phyloP scores from a whole-genome alignment of 768 basidiomycete species.

The Hydnomerulius pinastri region DNA sequence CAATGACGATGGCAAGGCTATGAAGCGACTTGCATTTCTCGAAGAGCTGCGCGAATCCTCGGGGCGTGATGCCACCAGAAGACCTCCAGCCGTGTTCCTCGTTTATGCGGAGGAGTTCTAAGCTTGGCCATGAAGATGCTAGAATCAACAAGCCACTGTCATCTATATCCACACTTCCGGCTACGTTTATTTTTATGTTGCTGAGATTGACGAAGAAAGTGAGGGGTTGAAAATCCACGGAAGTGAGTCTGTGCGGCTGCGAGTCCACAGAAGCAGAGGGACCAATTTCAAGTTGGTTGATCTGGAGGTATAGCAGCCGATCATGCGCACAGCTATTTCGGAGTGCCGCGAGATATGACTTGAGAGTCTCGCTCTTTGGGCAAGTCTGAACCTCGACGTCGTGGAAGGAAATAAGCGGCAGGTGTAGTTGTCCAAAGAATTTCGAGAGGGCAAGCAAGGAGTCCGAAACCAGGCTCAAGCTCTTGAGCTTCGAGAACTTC shows the following conservation, averaged over 20 bases:
- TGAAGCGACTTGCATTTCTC: constrained; percentile 2
- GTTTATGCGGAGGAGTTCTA: constrained; percentile 19
- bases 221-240: constrained; percentile 20
- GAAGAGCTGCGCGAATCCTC: constrained; percentile 18
- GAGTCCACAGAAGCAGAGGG: neutral
- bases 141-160: constrained; percentile 13
- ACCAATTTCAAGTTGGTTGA: constrained; percentile 14
- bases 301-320: constrained; percentile 3
- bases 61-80: constrained; percentile 16
- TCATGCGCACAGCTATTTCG: constrained; percentile 7
- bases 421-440: constrained; percentile 14
- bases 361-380: constrained; percentile 9
- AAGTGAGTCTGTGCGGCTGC: constrained; percentile 11
- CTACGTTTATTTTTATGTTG: constrained; percentile 11
- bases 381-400: constrained; percentile 9
- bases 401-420: constrained; percentile 8
- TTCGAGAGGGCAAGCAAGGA: constrained; percentile 5
- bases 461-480: neutral
- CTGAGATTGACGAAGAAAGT: constrained; percentile 15
- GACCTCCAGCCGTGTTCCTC: constrained; percentile 21
- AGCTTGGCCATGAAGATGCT: constrained; percentile 17
- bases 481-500: too few species aligned
- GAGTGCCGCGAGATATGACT: constrained; percentile 4
- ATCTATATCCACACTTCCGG: constrained; percentile 11
- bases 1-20: constrained; percentile 13